Evolutionary conservation across 139 green algal species (phyloP).

Genomic region (Picochlorum sp.): DNA sequence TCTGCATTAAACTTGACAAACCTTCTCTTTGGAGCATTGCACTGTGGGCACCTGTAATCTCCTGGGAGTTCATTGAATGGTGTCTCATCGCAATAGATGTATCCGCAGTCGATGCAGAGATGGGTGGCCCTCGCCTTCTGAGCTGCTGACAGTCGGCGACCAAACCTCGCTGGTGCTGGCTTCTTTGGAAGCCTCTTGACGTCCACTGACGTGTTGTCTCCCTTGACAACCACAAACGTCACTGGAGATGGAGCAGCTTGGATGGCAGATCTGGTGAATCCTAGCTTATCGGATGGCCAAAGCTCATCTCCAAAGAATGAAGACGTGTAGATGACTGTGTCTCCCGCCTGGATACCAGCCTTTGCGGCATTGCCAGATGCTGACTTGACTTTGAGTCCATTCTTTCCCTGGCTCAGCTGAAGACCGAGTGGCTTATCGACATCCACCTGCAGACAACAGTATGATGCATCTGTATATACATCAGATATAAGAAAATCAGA

Average conservation of each 20-base stretch:
- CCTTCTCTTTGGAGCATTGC: conserved; percentile 84
- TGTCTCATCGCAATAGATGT: conserved; percentile 37
- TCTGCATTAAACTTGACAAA: conserved; percentile 84
- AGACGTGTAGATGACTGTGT: conserved; percentile 63
- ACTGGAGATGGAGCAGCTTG: conserved; percentile 61
- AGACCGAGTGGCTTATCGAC: conserved; percentile 87
- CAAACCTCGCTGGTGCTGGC: conserved; percentile 79
- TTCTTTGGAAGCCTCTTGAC: conserved; percentile 93
- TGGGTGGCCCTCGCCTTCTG: conserved; percentile 85
- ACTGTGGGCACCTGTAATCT: conserved; percentile 75
- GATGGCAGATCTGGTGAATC: conserved; percentile 51
- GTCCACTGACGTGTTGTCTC: conserved; percentile 71
- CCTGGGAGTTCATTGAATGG: conserved; percentile 46
- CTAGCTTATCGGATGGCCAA: conserved; percentile 82
- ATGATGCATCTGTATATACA: not conserved
- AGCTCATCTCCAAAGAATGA: conserved; percentile 98
- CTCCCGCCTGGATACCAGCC: conserved; percentile 67
- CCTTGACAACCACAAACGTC: conserved; percentile 59
- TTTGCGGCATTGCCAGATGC: conserved; percentile 85
- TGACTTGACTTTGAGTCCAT: conserved; percentile 65
- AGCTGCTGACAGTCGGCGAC: conserved; percentile 72
- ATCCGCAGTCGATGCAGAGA: conserved; percentile 90
- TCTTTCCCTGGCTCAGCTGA: conserved; percentile 49
- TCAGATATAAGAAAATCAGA: not conserved
- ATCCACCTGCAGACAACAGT: conserved; percentile 49